Base-by-base conservation (phyloP, 2,329 filamentous ascomycete genomes). In the Microdochium paspali region DNA sequence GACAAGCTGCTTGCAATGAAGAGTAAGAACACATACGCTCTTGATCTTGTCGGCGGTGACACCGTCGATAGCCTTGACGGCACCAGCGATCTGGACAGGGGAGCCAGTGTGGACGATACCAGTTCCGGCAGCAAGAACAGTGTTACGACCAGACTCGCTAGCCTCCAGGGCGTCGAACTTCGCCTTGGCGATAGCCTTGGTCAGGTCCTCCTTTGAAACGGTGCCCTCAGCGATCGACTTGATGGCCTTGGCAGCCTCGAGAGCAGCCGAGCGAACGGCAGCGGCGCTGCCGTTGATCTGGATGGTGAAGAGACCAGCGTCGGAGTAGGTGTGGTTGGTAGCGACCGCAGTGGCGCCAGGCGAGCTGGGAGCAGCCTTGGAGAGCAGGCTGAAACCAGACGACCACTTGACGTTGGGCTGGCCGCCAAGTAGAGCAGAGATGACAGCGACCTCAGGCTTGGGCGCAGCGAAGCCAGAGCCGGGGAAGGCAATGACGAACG, bases 391-490 rank as follows among this genome's bases (percentile, higher is more conserved):
- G 78, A 95, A 97, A 59, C 93, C 93, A 53, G 88, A 73, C 46
- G 88, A 84, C 91, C 91, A 98, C 77, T 97, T 98, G 76, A 97
- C 90, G 68, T 74, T 85, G 47, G 90, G 86, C 69, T 94, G 73
- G 52, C 91, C 93, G 62, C 93, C 93, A 46, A 98, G 85, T 20
- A 98, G 83, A 54, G 90, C 82, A 49, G 87, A 82, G 48, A 98
- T 83, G 53, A 98, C 90, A 53, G 85, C 80, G 54, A 89, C 80
- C 71, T 96, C 90, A 48, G 93, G 87, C 76, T 95, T 95, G 76
- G 87, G 89, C 60, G 81, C 82, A 54, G 76, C 75, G 58, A 84
- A 82, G 69, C 88, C 86, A 53, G 89, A 90, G 51, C 91, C 90
- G 49, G 90, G 87, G 85, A 98, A 97, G 53, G 82, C 93, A 63